Conservation (phyloP, 495 filamentous ascomycete genomes). For the Talaromyces trachyspermus region DNA sequence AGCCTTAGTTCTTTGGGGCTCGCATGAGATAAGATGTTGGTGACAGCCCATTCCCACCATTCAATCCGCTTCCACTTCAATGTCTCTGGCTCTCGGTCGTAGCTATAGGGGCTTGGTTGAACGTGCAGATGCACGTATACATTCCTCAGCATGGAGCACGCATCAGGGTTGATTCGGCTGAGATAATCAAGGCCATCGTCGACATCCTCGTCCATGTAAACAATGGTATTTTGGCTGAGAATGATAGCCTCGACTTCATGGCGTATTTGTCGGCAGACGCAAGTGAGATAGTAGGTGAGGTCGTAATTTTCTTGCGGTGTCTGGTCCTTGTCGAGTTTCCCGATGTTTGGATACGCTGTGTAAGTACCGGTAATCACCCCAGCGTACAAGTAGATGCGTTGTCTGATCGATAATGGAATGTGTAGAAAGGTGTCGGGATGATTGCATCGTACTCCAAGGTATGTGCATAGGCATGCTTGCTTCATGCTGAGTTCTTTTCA, state of each 20-base stretch:
- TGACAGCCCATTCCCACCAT: background rate
- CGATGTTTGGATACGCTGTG: background rate
- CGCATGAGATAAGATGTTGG: background rate
- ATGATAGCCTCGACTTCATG: background rate
- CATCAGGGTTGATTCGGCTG: background rate
- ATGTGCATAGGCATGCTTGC: background rate
- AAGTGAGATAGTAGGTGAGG: background rate
- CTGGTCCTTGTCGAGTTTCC: background rate
- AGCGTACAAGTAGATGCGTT: background rate
- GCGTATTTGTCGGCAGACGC: background rate
- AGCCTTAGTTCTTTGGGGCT: background rate
- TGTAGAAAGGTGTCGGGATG: background rate
- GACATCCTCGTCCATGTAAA: background rate
- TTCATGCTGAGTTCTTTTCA: too few species aligned
- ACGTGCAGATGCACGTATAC: background rate
- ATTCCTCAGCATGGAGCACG: background rate
- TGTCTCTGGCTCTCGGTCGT: background rate
- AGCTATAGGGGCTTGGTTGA: background rate
- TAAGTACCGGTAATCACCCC: background rate
- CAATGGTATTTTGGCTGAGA: background rate
- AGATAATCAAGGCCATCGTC: background rate
- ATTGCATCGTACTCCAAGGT: background rate
- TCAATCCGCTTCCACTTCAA: background rate
- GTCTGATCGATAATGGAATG: background rate
- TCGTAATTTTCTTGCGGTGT: background rate